Base-by-base conservation (phyloP, 2,329 filamentous ascomycete species). In the Achaetomium macrosporum region DNA sequence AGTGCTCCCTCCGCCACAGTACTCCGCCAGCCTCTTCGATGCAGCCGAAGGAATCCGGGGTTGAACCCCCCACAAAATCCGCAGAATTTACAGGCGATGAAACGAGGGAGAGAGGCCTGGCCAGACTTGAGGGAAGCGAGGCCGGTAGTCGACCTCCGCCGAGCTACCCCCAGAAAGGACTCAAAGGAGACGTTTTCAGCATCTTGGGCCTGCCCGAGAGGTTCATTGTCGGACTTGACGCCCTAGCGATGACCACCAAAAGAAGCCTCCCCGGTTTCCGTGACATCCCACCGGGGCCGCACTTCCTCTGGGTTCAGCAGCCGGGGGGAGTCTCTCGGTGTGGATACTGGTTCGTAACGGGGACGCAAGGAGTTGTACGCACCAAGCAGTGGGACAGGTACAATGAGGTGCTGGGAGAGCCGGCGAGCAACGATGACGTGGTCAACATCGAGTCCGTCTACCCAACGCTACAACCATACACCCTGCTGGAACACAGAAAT, bases 241-340 rank as follows among this genome's bases (percentile, higher is more conserved):
- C 73, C 2, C 64, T 76, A 42, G 74, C 75, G 2, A 73, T 80
- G 56, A 75, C 71, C 43, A 49, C 58, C 51, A 59, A 39, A 13
- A 56, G 72, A 19, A 79, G 49, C 25, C 42, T 83, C 58, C 67
- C 69, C 8, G 82, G 82, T 17, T 70, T 85, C 53, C 74, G 73
- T 19, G 71, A 79, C 50, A 69, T 85, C 25, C 78, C 80, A 0
- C 62, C 70, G 0, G 82, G 82, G 0, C 64, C 76, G 13, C 82
- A 85, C 62, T 77, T 85, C 54, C 69, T 84, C 53, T 85, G 81
- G 80, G 73, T 77, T 29, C 71, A 80, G 2, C 72, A 78, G 19
- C 71, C 73, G 0, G 69, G 70, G 2, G 69, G 71, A 16, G 69
- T 73, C 16, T 77, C 78, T 2, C 74, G 82, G 3, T 77, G 71